These are phyloP conservation scores for Suillus lakei DNA, from an alignment of 768 basidiomycete species.

Conservation along the genomic window DNA sequence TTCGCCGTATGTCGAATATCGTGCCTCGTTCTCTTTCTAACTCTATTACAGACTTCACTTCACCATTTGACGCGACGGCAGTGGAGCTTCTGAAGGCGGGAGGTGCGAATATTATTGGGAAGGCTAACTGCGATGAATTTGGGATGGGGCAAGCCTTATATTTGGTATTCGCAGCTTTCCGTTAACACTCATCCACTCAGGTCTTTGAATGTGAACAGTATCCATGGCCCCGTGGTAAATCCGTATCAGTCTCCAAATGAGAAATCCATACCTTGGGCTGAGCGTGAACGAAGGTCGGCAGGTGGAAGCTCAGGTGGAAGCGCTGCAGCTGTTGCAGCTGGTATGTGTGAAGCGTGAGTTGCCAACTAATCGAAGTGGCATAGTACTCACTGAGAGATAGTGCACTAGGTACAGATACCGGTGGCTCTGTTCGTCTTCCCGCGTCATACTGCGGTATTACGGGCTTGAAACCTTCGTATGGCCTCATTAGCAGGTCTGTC, in stretches of 20 bases:
- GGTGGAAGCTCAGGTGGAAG: constrained; percentile 97
- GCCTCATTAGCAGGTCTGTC: constrained; percentile 79
- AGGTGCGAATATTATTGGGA: constrained; percentile 81
- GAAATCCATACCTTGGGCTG: constrained; percentile 24
- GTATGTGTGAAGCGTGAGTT: constrained; percentile 83
- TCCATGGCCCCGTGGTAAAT: constrained; percentile 81
- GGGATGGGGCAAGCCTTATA: constrained; percentile 84
- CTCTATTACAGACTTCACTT: constrained; percentile 57
- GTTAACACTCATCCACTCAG: constrained; percentile 39
- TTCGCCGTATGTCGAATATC: constrained; percentile 52
- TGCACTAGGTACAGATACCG: constrained; percentile 93
- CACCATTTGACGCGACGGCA: constrained; percentile 89
- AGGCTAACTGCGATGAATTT: constrained; percentile 97
- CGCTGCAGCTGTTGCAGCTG: constrained; percentile 89
- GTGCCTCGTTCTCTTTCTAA: not conserved
- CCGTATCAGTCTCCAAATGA: constrained; percentile 50
- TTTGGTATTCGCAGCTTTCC: not conserved
- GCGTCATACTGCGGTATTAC: constrained; percentile 93
- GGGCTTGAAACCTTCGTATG: constrained; percentile 95
- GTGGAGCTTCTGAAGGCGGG: constrained; percentile 59
- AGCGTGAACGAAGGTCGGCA: constrained; percentile 60
- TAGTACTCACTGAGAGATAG: constrained; percentile 43
- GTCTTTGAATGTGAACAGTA: constrained; percentile 76
- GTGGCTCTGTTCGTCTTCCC: constrained; percentile 91
- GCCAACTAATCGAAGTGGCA: constrained; percentile 6